Evolutionary conservation across 2,329 filamentous ascomycete species (phyloP).

Genomic region (Neoascochyta sp.): DNA sequence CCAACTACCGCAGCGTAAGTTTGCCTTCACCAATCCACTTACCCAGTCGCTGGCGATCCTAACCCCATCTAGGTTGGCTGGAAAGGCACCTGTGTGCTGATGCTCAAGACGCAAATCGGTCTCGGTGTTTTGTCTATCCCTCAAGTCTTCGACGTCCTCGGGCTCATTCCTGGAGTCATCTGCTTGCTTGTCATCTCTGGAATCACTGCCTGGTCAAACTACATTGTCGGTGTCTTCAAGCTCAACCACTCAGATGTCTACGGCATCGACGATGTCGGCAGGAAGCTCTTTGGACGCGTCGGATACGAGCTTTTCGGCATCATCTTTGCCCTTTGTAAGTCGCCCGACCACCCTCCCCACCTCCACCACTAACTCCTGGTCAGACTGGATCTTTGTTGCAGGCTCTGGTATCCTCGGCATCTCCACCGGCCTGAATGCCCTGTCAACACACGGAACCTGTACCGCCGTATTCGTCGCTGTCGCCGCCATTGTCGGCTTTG

Average conservation of each 20-base stretch:
- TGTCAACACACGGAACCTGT: constrained; percentile 61
- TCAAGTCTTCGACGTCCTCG: constrained; percentile 44
- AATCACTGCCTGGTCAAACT: constrained; percentile 50
- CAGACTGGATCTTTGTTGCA: constrained; percentile 55
- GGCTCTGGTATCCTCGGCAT: constrained; percentile 63
- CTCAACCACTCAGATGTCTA: constrained; percentile 54
- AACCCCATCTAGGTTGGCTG: constrained; percentile 20
- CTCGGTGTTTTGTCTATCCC: constrained; percentile 52
- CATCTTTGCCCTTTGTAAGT: constrained; percentile 36
- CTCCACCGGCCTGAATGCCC: constrained; percentile 35
- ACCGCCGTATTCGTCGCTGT: constrained; percentile 62
- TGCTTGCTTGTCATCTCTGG: constrained; percentile 39
- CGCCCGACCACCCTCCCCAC: constrained; percentile 8
- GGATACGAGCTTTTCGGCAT: constrained; percentile 48
- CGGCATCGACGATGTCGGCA: constrained; percentile 56
- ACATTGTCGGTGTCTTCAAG: constrained; percentile 53
- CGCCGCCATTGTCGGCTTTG: constrained; percentile 54
- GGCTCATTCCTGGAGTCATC: constrained; percentile 50
- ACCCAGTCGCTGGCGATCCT: constrained; percentile 1
- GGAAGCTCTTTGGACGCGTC: constrained; percentile 51
- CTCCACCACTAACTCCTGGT: constrained; percentile 1
- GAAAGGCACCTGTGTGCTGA: constrained; percentile 24
- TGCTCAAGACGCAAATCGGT: constrained; percentile 32
- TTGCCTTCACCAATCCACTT: constrained; percentile 45
- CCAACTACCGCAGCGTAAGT: constrained; percentile 52